Base-by-base conservation (phyloP, 225 moss, liverwort and hornwort species). In the Antitrichia curtipendula region DNA sequence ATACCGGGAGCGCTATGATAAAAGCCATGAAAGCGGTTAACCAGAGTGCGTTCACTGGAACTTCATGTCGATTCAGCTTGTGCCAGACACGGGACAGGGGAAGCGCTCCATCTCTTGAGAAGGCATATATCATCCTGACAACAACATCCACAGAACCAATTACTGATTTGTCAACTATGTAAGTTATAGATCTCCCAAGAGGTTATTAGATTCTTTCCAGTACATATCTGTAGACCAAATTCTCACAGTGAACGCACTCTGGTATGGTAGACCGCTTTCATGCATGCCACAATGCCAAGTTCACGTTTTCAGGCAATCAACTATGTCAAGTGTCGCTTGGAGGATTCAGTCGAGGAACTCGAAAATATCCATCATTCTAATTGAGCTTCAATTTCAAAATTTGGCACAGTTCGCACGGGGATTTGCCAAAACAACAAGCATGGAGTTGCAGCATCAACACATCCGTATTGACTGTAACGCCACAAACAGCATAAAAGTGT, bases 31-130 rank as follows among this genome's bases (percentile, higher is more conserved):
- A 72, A 87, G 87, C 92, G 10, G 95, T 94, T 34, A 97, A 84
- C 96, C 96, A 95, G 13, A 96, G 92, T 29, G 94, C 94, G n/a
- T 93, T 88, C 9, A 95, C 10, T 5, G 96, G 97, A 78, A 95
- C 95, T 49, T 96, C 95, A 47, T 86, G 63, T 59, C 79, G 84
- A 81, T 93, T 93, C 53, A 95, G 87, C 80, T 86, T 38, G 86
- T 95, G 94, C 95, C 94, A 97, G 13, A 90, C 12, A 0, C 29
- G 76, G 14, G 96, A 96, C 10, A 93, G 41, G 6, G 97, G 97
- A 74, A 97, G 78, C 15, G 97, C 97, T 84, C 96, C 95, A 63
- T 97, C 97, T 88, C 97, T 91, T 23, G 95, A 95, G 62, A 97
- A 97, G 58, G 97, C 96, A 56, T 92, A 97, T 61, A 94, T 90